A percentile compares a stretch with the other conserved stretches of the same genome.
phyloP scores from a whole-genome alignment of 2,329 filamentous ascomycete species.

The Calonectria henricotiae region DNA sequence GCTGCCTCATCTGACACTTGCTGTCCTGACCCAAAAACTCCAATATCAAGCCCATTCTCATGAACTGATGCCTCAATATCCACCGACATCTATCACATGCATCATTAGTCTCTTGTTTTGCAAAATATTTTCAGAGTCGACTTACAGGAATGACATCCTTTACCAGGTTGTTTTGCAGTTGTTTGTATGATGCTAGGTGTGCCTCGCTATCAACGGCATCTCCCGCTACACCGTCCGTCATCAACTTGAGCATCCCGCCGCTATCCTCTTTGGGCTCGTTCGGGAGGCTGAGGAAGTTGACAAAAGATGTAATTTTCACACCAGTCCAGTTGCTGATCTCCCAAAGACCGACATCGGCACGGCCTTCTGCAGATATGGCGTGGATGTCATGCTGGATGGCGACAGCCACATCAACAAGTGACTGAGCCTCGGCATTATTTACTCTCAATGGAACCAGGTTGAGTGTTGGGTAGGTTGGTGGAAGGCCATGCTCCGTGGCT shows the following conservation, averaged over 20 bases:
- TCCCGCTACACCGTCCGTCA: conserved; percentile 17
- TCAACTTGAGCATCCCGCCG: conserved; percentile 28
- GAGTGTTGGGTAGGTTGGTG: conserved; percentile 78
- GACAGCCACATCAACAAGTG: conserved; percentile 68
- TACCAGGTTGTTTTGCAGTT: conserved; percentile 48
- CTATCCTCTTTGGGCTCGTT: conserved; percentile 11
- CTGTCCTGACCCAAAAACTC: conserved; percentile 59
- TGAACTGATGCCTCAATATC: conserved; percentile 62
- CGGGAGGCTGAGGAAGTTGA: conserved; percentile 83
- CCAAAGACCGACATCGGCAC: conserved; percentile 76
- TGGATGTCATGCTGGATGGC: conserved; percentile 80
- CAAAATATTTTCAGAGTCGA: neutral
- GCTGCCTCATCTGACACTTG: conserved; percentile 52
- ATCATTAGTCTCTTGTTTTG: conserved; percentile 21
- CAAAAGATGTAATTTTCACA: conserved; percentile 78
- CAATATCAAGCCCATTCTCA: conserved; percentile 57
- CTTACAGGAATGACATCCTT: conserved; percentile 54
- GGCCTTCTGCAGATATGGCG: conserved; percentile 67
- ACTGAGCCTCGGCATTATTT: conserved; percentile 48
- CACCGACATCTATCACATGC: conserved; percentile 56
- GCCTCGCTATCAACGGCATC: neutral
- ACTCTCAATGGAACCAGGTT: conserved; percentile 84
- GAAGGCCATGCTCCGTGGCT: conserved; percentile 66
- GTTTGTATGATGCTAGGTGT: conserved; percentile 30
- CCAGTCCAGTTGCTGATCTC: conserved; percentile 86